Evolutionary conservation across 1,139 yeast genomes (phyloP).

Genomic region (Pichia sp.): DNA sequence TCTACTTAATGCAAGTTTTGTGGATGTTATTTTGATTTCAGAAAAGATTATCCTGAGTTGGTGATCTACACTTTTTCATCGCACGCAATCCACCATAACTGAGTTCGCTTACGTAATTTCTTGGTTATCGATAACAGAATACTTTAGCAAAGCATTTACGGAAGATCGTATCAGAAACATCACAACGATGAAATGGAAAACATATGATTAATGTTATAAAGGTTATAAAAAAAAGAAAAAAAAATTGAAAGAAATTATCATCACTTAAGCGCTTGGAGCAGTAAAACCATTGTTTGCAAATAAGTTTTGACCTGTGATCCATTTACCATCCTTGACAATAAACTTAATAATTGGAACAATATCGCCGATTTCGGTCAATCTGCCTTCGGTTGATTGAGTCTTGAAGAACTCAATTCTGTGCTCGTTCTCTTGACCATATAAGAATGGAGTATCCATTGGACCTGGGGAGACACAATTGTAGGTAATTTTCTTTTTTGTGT

Average conservation of each 20-base stretch:
- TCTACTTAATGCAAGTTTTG: too few relatives aligned
- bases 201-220: too few relatives aligned
- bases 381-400: conserved; percentile 38
- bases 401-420: conserved; percentile 50
- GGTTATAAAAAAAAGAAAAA: neutral
- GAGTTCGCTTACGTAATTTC: too few relatives aligned
- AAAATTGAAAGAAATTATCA: neutral
- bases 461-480: conserved; percentile 62
- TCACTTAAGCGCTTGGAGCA: conserved; percentile 32
- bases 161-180: too few relatives aligned
- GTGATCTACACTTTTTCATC: too few relatives aligned
- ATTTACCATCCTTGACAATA: conserved; percentile 56
- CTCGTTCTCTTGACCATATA: conserved; percentile 51
- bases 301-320: conserved; percentile 67
- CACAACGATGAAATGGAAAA: too few relatives aligned
- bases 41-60: too few relatives aligned
- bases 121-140: too few relatives aligned
- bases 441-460: conserved; percentile 67
- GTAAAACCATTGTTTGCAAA: conserved; percentile 62
- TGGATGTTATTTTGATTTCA: too few relatives aligned
- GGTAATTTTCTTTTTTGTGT: conserved; percentile 41
- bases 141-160: too few relatives aligned
- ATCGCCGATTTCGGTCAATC: conserved; percentile 53
- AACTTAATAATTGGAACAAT: conserved; percentile 58
- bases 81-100: too few relatives aligned